These are phyloP conservation scores for Hygrophoropsis aurantiaca DNA, from an alignment of 768 basidiomycete species.

Conservation along the genomic window DNA sequence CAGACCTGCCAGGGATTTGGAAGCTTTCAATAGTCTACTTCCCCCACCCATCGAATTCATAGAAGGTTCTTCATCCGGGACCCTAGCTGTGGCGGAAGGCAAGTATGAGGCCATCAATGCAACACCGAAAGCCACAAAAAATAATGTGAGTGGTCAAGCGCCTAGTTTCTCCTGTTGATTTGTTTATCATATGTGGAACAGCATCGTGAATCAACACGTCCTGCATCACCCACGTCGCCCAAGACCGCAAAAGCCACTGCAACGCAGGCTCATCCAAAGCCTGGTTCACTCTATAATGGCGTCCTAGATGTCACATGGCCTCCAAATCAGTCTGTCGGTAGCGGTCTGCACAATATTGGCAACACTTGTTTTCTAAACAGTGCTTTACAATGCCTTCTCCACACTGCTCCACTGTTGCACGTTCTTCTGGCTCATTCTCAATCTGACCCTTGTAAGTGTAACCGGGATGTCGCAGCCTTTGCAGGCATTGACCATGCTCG, in stretches of 20 bases:
- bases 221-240: slow-evolving; percentile 24
- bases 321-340: slow-evolving; percentile 41
- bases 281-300: slow-evolving; percentile 46
- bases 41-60: slow-evolving; percentile 82
- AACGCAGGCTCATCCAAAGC: slow-evolving; percentile 25
- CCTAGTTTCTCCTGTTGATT: not conserved
- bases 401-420: slow-evolving; percentile 84
- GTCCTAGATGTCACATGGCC: slow-evolving; percentile 70
- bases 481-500: not conserved
- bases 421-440: slow-evolving; percentile 52
- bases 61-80: slow-evolving; percentile 80
- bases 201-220: slow-evolving; percentile 20
- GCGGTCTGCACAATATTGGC: slow-evolving; percentile 79
- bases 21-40: slow-evolving; percentile 74
- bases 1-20: slow-evolving; percentile 68
- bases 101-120: slow-evolving; percentile 84
- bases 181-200: not conserved
- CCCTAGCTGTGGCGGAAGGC: slow-evolving; percentile 67
- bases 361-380: slow-evolving; percentile 98
- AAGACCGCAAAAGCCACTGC: slow-evolving; percentile 25
- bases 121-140: slow-evolving; percentile 50
- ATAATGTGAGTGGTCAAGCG: slow-evolving; percentile 41
- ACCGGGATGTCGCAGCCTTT: not conserved
- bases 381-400: slow-evolving; percentile 87
- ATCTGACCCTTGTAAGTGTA: slow-evolving; percentile 56